Percentiles rank a stretch among this genome's conserved stretches.
phyloP scores from a whole-genome alignment of 2,329 filamentous ascomycete species.

The Penicillium sp. region DNA sequence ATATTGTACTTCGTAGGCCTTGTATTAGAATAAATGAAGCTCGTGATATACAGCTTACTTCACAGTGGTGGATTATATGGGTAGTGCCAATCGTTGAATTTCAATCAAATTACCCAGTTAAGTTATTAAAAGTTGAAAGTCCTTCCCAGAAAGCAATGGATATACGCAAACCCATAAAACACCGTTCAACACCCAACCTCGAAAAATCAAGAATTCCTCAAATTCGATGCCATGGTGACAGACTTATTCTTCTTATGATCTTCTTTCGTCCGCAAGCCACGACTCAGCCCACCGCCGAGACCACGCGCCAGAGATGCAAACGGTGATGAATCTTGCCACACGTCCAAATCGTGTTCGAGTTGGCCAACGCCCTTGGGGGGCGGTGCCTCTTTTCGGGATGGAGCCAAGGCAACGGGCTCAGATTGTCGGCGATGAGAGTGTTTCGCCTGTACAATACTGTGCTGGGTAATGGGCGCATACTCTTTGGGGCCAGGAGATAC shows the following conservation, averaged over 20 bases:
- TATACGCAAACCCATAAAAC: conserved; percentile 6
- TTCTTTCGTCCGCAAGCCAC: conserved; percentile 36
- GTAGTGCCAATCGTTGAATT: not conserved
- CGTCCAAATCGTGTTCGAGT: conserved; percentile 35
- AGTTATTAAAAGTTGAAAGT: not conserved
- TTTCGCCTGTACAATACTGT: conserved; percentile 16
- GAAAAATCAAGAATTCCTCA: conserved; percentile 4
- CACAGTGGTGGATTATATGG: not conserved
- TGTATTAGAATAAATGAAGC: not conserved
- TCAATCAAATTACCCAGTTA: not conserved
- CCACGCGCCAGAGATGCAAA: conserved; percentile 43
- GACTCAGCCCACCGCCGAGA: conserved; percentile 43
- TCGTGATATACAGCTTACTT: not conserved
- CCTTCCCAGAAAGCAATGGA: conserved; percentile 7
- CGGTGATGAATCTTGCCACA: conserved; percentile 36
- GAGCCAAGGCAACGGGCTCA: conserved; percentile 16
- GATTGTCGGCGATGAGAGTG: conserved; percentile 20
- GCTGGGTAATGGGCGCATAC: not conserved
- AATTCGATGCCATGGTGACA: conserved; percentile 11
- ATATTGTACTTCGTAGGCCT: not conserved
- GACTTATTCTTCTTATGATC: conserved; percentile 30
- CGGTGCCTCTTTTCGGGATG: conserved; percentile 13
- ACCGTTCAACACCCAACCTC: conserved; percentile 2
- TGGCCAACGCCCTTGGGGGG: conserved; percentile 23
- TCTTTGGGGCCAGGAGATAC: conserved; percentile 12